phyloP scores from a whole-genome alignment of 2,329 filamentous ascomycete species.

The Talaromyces sp. region DNA sequence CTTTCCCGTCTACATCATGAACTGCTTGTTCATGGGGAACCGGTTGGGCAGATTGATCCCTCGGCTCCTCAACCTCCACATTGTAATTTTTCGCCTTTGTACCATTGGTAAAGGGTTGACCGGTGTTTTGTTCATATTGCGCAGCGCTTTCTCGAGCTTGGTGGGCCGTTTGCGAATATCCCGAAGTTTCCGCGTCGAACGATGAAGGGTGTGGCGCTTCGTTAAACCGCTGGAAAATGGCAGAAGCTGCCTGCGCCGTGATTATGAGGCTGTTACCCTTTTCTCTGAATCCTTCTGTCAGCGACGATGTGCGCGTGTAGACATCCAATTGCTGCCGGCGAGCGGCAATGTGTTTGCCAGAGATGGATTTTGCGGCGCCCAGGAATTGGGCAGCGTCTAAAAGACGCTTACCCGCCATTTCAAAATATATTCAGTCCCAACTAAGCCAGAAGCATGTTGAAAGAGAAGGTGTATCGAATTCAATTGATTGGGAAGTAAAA shows the following conservation, averaged over 20 bases:
- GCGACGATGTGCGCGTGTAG: conserved; percentile 58
- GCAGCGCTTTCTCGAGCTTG: neutral
- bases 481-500: neutral
- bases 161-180: neutral
- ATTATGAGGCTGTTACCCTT: conserved; percentile 58
- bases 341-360: conserved; percentile 55
- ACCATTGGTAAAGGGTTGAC: neutral
- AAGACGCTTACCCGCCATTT: conserved; percentile 56
- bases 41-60: conserved; percentile 40
- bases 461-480: neutral
- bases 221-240: conserved; percentile 53
- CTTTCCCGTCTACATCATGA: conserved; percentile 24
- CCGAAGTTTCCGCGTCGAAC: conserved; percentile 13
- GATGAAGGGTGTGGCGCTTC: conserved; percentile 34
- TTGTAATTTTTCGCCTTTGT: neutral
- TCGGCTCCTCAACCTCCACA: neutral
- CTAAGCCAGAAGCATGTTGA: neutral
- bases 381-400: conserved; percentile 66
- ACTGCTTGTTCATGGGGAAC: conserved; percentile 49
- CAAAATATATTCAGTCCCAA: conserved; percentile 5
- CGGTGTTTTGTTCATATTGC: neutral
- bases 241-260: conserved; percentile 55
- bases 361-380: conserved; percentile 63
- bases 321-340: conserved; percentile 57
- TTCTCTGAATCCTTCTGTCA: conserved; percentile 56